phyloP scores from a whole-genome alignment of 192 early-diverging fungal genomes.

The Jimgerdemannia lactiflua region DNA sequence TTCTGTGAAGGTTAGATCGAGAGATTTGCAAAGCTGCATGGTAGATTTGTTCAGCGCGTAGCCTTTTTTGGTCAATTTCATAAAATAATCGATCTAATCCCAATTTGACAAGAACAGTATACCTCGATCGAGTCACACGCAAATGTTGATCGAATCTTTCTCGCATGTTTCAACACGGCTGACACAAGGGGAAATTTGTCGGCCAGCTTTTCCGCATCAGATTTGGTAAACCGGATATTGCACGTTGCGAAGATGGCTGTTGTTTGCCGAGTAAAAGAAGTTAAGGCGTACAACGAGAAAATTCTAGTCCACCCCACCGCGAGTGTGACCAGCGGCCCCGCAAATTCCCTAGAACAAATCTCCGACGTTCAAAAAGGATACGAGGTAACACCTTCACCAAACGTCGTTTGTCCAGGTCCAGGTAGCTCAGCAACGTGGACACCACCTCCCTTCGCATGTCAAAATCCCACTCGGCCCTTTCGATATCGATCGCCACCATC shows the following conservation, averaged over 20 bases:
- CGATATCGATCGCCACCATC: neutral
- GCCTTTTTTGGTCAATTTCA: too few species aligned
- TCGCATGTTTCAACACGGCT: neutral
- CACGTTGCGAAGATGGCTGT: neutral
- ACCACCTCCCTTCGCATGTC: neutral
- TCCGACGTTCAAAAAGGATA: neutral
- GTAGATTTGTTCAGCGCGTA: too few species aligned
- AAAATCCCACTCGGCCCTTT: neutral
- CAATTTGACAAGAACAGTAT: neutral
- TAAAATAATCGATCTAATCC: neutral
- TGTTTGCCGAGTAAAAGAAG: neutral
- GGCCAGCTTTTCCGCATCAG: neutral
- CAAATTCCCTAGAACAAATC: neutral
- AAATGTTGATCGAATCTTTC: neutral
- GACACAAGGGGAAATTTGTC: neutral
- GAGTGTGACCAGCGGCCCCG: too few species aligned
- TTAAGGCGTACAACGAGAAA: neutral
- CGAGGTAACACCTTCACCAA: neutral
- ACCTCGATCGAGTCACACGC: neutral
- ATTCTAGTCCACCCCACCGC: too few species aligned
- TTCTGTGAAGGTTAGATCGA: neutral
- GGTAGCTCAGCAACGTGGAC: neutral
- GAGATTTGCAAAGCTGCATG: neutral
- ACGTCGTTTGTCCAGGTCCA: neutral
- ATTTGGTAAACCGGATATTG: neutral